Evolutionary conservation across 2,329 filamentous ascomycete species (phyloP).

Genomic region (Chrysoporthe cubensis): DNA sequence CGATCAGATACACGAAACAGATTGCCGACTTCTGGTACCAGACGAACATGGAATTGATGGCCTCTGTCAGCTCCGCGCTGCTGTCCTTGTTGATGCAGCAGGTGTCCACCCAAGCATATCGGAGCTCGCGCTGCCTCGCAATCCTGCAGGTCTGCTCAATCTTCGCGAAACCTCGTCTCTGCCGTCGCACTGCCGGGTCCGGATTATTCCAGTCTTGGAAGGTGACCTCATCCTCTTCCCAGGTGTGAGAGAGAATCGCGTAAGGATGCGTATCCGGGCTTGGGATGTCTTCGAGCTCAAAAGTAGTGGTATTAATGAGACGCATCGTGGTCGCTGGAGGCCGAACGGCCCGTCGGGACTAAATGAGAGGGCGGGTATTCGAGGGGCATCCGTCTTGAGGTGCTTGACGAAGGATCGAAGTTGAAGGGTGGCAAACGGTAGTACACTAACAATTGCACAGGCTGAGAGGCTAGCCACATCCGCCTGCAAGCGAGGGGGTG

Average conservation of each 20-base stretch:
- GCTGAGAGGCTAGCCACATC: too few species aligned
- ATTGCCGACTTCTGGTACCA: constrained; percentile 27
- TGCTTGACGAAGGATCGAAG: not conserved
- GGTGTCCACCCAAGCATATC: constrained; percentile 24
- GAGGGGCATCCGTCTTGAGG: not conserved
- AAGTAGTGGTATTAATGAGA: constrained; percentile 13
- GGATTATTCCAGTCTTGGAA: constrained; percentile 31
- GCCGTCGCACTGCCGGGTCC: not conserved
- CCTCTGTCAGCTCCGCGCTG: constrained; percentile 27
- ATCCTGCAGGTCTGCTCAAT: constrained; percentile 19
- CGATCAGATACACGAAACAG: constrained; percentile 28
- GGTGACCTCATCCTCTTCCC: constrained; percentile 33
- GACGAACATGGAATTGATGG: constrained; percentile 30
- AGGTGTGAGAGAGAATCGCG: constrained; percentile 37
- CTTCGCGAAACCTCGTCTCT: constrained; percentile 14
- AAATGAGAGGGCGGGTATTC: not conserved
- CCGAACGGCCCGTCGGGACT: not conserved
- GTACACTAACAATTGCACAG: too few species aligned
- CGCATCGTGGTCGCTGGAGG: constrained; percentile 11
- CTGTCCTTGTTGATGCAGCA: constrained; percentile 28
- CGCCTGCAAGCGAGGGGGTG: too few species aligned
- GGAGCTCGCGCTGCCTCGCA: constrained; percentile 16
- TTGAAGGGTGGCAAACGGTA: not conserved
- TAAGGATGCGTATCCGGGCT: constrained; percentile 24
- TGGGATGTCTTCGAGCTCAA: constrained; percentile 12